These are phyloP conservation scores for Lasiosphaeriaceae sp. DNA, from an alignment of 495 filamentous ascomycete genomes.

Conservation along the genomic window DNA sequence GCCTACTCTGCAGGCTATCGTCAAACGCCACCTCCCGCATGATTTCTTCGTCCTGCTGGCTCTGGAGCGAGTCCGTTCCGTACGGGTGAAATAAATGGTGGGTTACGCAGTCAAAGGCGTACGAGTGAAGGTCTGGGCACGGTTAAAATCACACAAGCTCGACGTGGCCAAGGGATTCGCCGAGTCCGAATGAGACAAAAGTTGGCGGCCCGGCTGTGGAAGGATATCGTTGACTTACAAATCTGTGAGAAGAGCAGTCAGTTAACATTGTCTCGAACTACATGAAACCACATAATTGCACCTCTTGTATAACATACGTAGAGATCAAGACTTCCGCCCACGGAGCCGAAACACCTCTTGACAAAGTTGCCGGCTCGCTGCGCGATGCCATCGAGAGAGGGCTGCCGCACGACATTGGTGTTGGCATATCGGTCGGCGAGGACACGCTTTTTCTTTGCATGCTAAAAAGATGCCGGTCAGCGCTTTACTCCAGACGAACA, in stretches of 20 bases:
- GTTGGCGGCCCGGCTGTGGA: not conserved
- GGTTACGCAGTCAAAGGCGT: slow-evolving; percentile 62
- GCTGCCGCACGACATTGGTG: slow-evolving; percentile 54
- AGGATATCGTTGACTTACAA: not conserved
- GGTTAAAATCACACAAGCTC: not conserved
- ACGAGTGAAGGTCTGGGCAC: slow-evolving; percentile 47
- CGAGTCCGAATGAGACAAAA: not conserved
- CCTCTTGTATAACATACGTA: slow-evolving; percentile 43
- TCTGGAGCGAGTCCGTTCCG: slow-evolving; percentile 52
- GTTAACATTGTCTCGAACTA: not conserved
- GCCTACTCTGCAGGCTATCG: slow-evolving; percentile 57
- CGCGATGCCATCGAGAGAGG: slow-evolving; percentile 49
- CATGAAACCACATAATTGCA: not conserved
- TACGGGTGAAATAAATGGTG: slow-evolving; percentile 63
- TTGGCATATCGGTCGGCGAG: slow-evolving; percentile 65
- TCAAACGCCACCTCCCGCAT: slow-evolving; percentile 66
- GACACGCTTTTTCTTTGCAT: slow-evolving; percentile 55
- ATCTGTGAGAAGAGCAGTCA: not conserved
- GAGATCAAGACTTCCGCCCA: slow-evolving; percentile 47
- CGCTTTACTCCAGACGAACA: too few species aligned
- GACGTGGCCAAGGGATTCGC: not conserved
- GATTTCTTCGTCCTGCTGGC: slow-evolving; percentile 49
- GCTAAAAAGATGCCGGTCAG: slow-evolving; percentile 29
- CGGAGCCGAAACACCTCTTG: slow-evolving; percentile 40
- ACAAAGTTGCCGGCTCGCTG: slow-evolving; percentile 52